Conservation (phyloP, 805 yeast genomes). For the Lachancea thermotolerans region DNA sequence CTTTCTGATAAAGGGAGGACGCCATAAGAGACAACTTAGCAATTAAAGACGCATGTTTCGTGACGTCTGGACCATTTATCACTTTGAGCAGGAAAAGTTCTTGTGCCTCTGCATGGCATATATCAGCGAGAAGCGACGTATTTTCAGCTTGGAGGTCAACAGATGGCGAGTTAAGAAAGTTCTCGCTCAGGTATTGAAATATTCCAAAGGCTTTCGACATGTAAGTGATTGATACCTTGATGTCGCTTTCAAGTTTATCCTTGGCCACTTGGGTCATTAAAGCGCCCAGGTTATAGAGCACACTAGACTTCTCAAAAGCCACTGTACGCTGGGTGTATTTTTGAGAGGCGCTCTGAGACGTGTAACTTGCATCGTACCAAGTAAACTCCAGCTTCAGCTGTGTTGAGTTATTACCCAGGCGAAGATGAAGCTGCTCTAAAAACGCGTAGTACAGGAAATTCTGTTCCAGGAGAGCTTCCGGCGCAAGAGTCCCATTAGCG, state of each 20-base stretch:
- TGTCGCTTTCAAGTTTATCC: slow-evolving; percentile 33
- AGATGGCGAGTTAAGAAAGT: slow-evolving; percentile 85
- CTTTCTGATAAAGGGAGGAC: slow-evolving; percentile 45
- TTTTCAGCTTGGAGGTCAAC: slow-evolving; percentile 66
- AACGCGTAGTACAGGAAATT: slow-evolving; percentile 68
- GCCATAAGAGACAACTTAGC: slow-evolving; percentile 68
- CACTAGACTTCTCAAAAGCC: slow-evolving; percentile 84
- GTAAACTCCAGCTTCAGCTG: slow-evolving; percentile 57
- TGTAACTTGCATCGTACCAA: slow-evolving; percentile 73
- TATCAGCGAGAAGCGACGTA: slow-evolving; percentile 51
- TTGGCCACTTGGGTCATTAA: slow-evolving; percentile 47
- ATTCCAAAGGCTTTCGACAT: slow-evolving; percentile 78
- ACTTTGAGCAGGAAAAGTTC: slow-evolving; percentile 71
- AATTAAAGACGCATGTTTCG: slow-evolving; percentile 61
- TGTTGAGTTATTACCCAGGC: slow-evolving; percentile 59
- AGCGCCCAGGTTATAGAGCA: slow-evolving; percentile 72
- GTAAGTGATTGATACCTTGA: slow-evolving; percentile 51
- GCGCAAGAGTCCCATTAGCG: slow-evolving; percentile 30
- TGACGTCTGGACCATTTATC: slow-evolving; percentile 31
- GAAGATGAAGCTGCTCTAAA: slow-evolving; percentile 67
- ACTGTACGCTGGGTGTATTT: slow-evolving; percentile 65
- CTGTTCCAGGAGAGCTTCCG: slow-evolving; percentile 28
- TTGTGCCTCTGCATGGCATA: slow-evolving; percentile 84
- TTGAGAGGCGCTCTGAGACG: slow-evolving; percentile 24
- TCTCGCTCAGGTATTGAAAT: slow-evolving; percentile 62